Evolutionary conservation across 1,284 basidiomycete genomes (phyloP).

Genomic region (Ceratobasidium sp.): DNA sequence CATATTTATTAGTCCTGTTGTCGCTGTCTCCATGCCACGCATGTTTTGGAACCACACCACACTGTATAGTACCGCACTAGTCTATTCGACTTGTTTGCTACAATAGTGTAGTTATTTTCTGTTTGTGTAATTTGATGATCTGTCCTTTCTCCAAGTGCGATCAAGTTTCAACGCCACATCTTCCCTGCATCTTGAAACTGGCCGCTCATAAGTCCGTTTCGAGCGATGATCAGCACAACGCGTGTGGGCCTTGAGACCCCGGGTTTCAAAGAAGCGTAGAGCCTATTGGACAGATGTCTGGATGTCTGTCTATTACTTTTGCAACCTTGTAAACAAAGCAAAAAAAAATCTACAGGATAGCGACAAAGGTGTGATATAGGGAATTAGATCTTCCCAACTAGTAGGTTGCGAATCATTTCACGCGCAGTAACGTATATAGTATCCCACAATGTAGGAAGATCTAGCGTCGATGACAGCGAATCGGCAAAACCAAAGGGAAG

Average conservation of each 20-base stretch:
- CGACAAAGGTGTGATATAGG: background rate
- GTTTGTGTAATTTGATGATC: slow-evolving; percentile 27
- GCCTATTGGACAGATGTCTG: background rate
- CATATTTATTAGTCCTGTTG: slow-evolving; percentile 7
- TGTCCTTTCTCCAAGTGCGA: background rate
- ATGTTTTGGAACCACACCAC: slow-evolving; percentile 30
- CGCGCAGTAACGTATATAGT: slow-evolving; percentile 83
- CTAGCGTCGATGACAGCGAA: slow-evolving; percentile 86
- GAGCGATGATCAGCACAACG: background rate
- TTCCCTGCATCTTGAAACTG: background rate
- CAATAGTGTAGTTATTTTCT: slow-evolving; percentile 37
- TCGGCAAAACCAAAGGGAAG: slow-evolving; percentile 94
- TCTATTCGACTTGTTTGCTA: slow-evolving; percentile 29
- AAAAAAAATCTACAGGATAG: background rate
- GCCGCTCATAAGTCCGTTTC: background rate
- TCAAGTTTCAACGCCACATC: slow-evolving; percentile 17
- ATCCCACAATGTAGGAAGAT: slow-evolving; percentile 83
- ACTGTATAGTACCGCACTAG: slow-evolving; percentile 35
- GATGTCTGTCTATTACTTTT: slow-evolving; percentile 25
- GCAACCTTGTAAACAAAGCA: background rate
- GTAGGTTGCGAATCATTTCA: slow-evolving; percentile 83
- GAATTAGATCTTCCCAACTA: slow-evolving; percentile 85
- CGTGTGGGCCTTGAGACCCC: background rate
- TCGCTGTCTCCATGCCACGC: background rate
- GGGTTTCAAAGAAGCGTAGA: background rate